A percentile compares a stretch with the other conserved stretches of the same genome.
Evolutionary conservation across 768 basidiomycete genomes (phyloP).

Genomic region (Mycena haematopus): DNA sequence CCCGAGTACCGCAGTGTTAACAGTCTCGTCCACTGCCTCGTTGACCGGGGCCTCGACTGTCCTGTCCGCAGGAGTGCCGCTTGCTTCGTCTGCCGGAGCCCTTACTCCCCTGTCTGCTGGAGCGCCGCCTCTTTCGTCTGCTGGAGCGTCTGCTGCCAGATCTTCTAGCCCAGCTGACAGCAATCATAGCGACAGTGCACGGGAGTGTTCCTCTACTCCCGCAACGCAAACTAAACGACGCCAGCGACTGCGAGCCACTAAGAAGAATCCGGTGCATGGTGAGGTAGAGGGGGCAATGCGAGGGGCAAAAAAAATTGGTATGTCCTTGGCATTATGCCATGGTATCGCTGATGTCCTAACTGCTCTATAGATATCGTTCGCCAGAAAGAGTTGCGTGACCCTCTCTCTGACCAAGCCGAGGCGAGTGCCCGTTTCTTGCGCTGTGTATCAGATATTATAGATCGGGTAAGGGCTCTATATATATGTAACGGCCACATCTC

Average conservation of each 20-base stretch:
- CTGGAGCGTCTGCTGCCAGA: neutral
- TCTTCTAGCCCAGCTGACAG: neutral
- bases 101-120: too few species aligned
- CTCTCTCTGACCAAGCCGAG: neutral
- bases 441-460: neutral
- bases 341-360: neutral
- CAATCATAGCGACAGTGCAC: neutral
- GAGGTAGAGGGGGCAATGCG: conserved; percentile 5
- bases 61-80: too few species aligned
- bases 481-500: neutral
- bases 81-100: too few species aligned
- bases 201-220: too few species aligned
- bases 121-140: too few species aligned
- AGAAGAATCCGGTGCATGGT: conserved; percentile 2
- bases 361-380: neutral
- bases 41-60: too few species aligned
- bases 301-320: neutral
- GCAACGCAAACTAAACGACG: neutral
- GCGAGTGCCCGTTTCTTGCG: neutral
- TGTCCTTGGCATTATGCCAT: neutral
- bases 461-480: neutral
- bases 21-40: neutral
- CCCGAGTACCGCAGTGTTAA: neutral
- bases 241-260: neutral
- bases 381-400: neutral